Conservation (phyloP, 164 flowering plant species). For the Annona squamosa region DNA sequence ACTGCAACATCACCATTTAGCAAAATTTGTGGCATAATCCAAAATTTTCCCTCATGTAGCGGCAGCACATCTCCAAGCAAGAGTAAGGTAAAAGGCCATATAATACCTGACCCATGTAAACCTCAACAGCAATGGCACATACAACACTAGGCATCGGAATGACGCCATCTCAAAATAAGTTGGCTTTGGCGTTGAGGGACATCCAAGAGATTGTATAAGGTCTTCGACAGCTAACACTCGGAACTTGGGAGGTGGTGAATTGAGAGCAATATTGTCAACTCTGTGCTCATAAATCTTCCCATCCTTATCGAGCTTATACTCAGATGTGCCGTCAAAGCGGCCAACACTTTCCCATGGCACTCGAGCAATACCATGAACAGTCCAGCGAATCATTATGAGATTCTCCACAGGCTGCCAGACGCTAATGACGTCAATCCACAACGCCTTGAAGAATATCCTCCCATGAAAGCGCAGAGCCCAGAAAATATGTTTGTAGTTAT, state of each 20-base stretch:
- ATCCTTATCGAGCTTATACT: conserved; percentile 71
- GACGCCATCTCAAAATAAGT: conserved; percentile 56
- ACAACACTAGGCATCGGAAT: background rate
- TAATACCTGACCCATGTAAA: background rate
- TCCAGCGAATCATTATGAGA: conserved; percentile 73
- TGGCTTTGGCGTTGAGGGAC: conserved; percentile 72
- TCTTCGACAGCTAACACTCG: conserved; percentile 48
- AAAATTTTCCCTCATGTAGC: background rate
- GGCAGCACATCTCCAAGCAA: background rate
- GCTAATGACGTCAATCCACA: conserved; percentile 59
- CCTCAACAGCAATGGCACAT: background rate
- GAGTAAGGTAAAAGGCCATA: background rate
- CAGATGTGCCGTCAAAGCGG: conserved; percentile 75
- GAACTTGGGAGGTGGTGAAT: conserved; percentile 58
- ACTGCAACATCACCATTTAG: background rate
- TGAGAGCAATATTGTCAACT: conserved; percentile 66
- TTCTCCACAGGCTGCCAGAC: conserved; percentile 77
- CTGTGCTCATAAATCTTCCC: conserved; percentile 82
- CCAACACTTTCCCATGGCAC: conserved; percentile 81
- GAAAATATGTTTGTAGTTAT: conserved; percentile 74
- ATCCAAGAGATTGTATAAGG: conserved; percentile 48
- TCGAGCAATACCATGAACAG: conserved; percentile 66
- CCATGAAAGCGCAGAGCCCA: conserved; percentile 76
- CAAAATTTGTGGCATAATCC: background rate
- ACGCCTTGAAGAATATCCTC: conserved; percentile 58